A percentile compares a stretch with the other conserved stretches of the same genome.
Evolutionary conservation across 2,329 filamentous ascomycete species (phyloP).

Genomic region (Ceratocystis eucalypticola): DNA sequence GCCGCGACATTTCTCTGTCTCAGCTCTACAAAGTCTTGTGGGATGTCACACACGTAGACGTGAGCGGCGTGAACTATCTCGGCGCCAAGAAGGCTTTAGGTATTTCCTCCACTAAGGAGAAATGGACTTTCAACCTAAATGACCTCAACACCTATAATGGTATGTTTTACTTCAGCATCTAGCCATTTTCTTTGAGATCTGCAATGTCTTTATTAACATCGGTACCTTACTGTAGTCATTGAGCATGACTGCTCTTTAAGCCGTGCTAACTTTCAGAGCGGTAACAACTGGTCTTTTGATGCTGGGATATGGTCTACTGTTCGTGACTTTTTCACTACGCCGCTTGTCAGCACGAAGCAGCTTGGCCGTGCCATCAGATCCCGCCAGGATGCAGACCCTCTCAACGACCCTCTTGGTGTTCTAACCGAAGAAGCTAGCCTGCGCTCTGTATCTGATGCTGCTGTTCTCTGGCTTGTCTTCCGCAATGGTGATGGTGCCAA

Average conservation of each 20-base stretch:
- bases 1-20: constrained; percentile 19
- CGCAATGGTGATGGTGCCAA: constrained; percentile 20
- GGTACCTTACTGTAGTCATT: constrained; percentile 22
- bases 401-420: constrained; percentile 23
- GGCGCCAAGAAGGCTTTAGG: constrained; percentile 19
- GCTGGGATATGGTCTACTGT: constrained; percentile 23
- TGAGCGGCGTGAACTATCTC: constrained; percentile 19
- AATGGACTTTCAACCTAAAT: constrained; percentile 24
- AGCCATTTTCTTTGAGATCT: background rate
- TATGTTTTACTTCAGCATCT: constrained; percentile 8
- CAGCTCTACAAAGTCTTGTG: background rate
- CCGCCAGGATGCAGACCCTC: constrained; percentile 23
- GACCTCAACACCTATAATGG: constrained; percentile 23
- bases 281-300: constrained; percentile 26
- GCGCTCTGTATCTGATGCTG: constrained; percentile 22
- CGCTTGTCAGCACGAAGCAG: constrained; percentile 23
- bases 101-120: constrained; percentile 24
- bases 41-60: constrained; percentile 20
- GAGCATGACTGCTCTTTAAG: constrained; percentile 27
- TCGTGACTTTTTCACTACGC: constrained; percentile 20
- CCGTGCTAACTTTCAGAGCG: constrained; percentile 24
- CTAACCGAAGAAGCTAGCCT: constrained; percentile 5
- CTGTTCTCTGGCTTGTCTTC: constrained; percentile 22
- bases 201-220: background rate
- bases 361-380: constrained; percentile 24